These are phyloP conservation scores for Rubia yunnanensis DNA, from an alignment of 257 asterid species.

Conservation along the genomic window DNA sequence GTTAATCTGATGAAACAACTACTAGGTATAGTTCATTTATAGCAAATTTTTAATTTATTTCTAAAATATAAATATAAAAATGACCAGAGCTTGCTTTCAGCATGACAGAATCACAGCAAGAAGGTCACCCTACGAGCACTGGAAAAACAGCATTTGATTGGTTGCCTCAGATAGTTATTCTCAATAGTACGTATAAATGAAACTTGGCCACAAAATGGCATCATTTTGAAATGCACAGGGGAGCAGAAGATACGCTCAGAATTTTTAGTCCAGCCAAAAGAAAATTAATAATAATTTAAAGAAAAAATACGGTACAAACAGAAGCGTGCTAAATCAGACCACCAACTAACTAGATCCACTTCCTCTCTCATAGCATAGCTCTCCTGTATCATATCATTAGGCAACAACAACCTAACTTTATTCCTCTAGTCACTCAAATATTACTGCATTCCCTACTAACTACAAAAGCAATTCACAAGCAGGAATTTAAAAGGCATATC, in stretches of 20 bases:
- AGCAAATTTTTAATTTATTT: background rate
- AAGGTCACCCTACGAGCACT: background rate
- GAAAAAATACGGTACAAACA: background rate
- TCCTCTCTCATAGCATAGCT: background rate
- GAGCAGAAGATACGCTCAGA: background rate
- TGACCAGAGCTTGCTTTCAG: background rate
- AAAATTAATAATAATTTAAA: background rate
- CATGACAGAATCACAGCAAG: background rate
- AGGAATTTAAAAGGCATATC: conserved; percentile 5
- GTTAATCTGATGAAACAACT: background rate
- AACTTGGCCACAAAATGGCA: background rate
- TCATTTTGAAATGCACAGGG: background rate
- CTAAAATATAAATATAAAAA: background rate
- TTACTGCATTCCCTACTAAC: background rate
- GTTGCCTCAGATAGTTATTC: background rate
- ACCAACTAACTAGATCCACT: background rate
- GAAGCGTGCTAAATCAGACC: background rate
- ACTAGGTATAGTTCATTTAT: background rate
- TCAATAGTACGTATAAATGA: background rate
- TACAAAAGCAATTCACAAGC: background rate
- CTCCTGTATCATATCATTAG: no score
- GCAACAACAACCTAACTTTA: background rate
- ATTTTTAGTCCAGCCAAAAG: background rate
- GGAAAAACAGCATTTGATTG: background rate
- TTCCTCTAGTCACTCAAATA: background rate